Conservation (phyloP, 2,329 filamentous ascomycete genomes). For the Aspergillus novoparasiticus region DNA sequence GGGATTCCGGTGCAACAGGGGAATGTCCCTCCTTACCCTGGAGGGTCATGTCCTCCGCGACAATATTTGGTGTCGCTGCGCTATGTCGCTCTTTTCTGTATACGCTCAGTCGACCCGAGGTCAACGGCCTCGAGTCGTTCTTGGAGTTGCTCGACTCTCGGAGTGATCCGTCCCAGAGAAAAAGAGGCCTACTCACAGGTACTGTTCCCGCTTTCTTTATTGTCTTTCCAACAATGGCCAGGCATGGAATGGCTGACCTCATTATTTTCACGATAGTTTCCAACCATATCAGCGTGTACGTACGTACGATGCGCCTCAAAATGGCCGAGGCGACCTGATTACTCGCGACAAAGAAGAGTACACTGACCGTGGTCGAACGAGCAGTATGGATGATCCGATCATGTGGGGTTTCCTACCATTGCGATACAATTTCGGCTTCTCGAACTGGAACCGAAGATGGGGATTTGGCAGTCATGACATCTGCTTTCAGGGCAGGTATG, state of each 20-base stretch:
- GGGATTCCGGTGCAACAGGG: slow-evolving; percentile 45
- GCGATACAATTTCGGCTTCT: slow-evolving; percentile 69
- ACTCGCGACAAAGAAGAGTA: slow-evolving; percentile 16
- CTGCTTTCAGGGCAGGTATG: slow-evolving; percentile 82
- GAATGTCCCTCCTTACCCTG: slow-evolving; percentile 55
- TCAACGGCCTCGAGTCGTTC: slow-evolving; percentile 75
- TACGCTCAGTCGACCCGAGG: slow-evolving; percentile 72
- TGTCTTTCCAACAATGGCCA: slow-evolving; percentile 7
- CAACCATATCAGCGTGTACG: slow-evolving; percentile 87
- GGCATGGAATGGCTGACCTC: not conserved
- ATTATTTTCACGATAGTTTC: slow-evolving; percentile 61
- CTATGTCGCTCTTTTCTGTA: slow-evolving; percentile 75
- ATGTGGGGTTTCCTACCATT: slow-evolving; percentile 89
- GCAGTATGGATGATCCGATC: slow-evolving; percentile 87
- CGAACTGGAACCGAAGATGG: slow-evolving; percentile 74
- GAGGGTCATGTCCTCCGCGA: slow-evolving; percentile 71
- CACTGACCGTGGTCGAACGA: slow-evolving; percentile 32
- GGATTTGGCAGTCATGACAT: slow-evolving; percentile 91
- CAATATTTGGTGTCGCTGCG: slow-evolving; percentile 73
- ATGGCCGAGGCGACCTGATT: slow-evolving; percentile 18
- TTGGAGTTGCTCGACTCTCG: slow-evolving; percentile 74
- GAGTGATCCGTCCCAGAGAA: slow-evolving; percentile 64
- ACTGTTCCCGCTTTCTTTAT: slow-evolving; percentile 16
- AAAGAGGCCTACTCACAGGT: slow-evolving; percentile 83
- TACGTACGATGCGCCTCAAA: slow-evolving; percentile 40